Evolutionary conservation across 164 flowering plant genomes (phyloP), one percentile per base, ranked within the genome.

Genomic region (Berberis thunbergii): DNA sequence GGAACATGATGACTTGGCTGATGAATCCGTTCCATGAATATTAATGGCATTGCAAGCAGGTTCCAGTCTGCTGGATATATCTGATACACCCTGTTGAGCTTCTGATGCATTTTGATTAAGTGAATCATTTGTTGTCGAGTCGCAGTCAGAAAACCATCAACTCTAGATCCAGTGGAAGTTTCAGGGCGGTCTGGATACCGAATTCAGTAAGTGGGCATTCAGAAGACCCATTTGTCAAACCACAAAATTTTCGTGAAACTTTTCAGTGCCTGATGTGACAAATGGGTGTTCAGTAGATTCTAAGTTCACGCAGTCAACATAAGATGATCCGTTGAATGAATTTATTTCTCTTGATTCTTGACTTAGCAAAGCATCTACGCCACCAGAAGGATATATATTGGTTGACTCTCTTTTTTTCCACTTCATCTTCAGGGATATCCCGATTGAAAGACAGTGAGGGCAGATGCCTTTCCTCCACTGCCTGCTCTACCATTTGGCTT

Each of bases 401-500:
- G 67, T 66, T 40, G 57, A 42, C 13, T 8, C 7, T 2, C 0
- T 62, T 59, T 3, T 12, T 44, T 43, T 56, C 58, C 5, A 26
- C 26, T 13, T 43, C 41, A 46, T 45, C 59, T 2, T 13, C 2
- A 3, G 38, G 43, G 2, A 11, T 62, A 26, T 62, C 64, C n/a
- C 67, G 66, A 61, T 53, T 58, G 54, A 40, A 58, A 7, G 45
- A 41, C 4, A 39, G 8, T 50, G 57, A 61, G 49, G 62, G 41
- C 3, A 8, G 39, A 44, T 52, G 67, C 61, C 53, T 71, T 55
- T 67, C 73, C 45, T 69, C 75, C 54, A 50, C 49, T 41, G 7
- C 42, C 57, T 67, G 61, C 59, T 72, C 71, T 43, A 42, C 44
- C 67, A 74, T 73, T 41, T 64, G 59, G 11, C 55, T 38, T 45